phyloP scores from a whole-genome alignment of 345 rosid species.

The Salix brachista region DNA sequence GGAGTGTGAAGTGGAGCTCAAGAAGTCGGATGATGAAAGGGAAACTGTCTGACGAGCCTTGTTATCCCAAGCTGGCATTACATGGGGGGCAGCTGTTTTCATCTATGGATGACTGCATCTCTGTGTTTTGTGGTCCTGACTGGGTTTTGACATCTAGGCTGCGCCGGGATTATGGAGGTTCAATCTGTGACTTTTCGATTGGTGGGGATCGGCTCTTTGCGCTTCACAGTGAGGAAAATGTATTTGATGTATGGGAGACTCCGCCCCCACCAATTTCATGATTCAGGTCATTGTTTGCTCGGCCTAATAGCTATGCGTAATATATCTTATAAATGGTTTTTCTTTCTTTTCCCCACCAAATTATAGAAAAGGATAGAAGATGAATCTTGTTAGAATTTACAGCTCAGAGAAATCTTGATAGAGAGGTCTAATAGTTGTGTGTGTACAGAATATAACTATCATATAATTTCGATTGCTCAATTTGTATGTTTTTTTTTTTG shows the following conservation, averaged over 20 bases:
- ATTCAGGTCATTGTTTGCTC: constrained; percentile 23
- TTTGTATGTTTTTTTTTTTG: constrained; percentile 5
- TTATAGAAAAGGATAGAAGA: constrained; percentile 11
- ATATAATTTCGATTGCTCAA: not conserved
- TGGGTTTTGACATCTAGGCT: constrained; percentile 85
- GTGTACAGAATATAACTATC: constrained; percentile 13
- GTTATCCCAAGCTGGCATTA: constrained; percentile 81
- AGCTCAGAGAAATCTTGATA: constrained; percentile 12
- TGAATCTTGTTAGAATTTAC: constrained; percentile 7
- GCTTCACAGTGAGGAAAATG: constrained; percentile 87
- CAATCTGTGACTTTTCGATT: constrained; percentile 85
- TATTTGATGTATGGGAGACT: constrained; percentile 91
- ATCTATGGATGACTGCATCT: constrained; percentile 85
- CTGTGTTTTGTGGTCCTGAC: constrained; percentile 85
- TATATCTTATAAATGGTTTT: not conserved
- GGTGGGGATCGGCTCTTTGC: constrained; percentile 91
- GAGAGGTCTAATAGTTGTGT: not conserved
- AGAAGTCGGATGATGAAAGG: constrained; percentile 85
- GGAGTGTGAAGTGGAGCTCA: constrained; percentile 91
- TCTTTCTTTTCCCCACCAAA: not conserved
- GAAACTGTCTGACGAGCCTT: constrained; percentile 81
- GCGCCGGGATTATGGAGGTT: constrained; percentile 65
- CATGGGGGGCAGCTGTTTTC: constrained; percentile 87
- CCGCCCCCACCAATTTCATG: constrained; percentile 66
- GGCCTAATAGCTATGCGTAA: constrained; percentile 7